phyloP scores from a whole-genome alignment of 1,284 basidiomycete genomes.

The Trichosporon ovoides region DNA sequence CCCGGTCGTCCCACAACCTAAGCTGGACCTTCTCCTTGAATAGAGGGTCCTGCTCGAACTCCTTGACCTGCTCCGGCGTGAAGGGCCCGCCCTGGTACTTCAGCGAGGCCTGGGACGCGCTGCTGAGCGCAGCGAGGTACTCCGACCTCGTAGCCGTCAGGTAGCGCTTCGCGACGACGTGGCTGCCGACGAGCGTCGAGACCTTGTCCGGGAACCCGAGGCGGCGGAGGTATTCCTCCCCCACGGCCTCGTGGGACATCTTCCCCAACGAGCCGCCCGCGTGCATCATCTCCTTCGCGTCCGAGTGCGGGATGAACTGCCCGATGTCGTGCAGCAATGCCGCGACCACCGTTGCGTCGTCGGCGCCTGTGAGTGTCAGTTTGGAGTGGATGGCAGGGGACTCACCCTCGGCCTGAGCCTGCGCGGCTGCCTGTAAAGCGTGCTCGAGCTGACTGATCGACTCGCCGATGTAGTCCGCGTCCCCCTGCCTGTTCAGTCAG shows the following conservation, averaged over 20 bases:
- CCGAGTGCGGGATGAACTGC: slow-evolving; percentile 32
- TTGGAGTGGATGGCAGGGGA: neutral
- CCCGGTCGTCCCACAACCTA: slow-evolving; percentile 36
- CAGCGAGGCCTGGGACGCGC: slow-evolving; percentile 28
- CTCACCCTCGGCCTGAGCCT: slow-evolving; percentile 8
- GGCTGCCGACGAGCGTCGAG: slow-evolving; percentile 32
- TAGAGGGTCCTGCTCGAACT: slow-evolving; percentile 31
- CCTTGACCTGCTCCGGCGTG: slow-evolving; percentile 21
- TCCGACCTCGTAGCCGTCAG: slow-evolving; percentile 25
- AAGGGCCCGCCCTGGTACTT: slow-evolving; percentile 39
- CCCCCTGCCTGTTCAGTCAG: slow-evolving; percentile 23
- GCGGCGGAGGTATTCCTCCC: slow-evolving; percentile 29
- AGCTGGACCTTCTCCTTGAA: slow-evolving; percentile 31
- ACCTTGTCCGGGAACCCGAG: slow-evolving; percentile 37
- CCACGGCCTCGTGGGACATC: slow-evolving; percentile 33
- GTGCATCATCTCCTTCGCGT: slow-evolving; percentile 25
- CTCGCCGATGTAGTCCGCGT: slow-evolving; percentile 34
- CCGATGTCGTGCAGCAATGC: slow-evolving; percentile 42
- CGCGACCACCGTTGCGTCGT: slow-evolving; percentile 34
- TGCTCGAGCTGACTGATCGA: slow-evolving; percentile 32
- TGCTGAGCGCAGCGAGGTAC: slow-evolving; percentile 27
- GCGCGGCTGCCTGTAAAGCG: slow-evolving; percentile 33
- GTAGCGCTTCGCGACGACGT: slow-evolving; percentile 39
- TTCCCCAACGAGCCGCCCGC: slow-evolving; percentile 27
- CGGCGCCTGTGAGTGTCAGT: slow-evolving; percentile 23